Evolutionary conservation across 23 red algal genomes (phyloP).

Genomic region (Pyropia haitanensis): DNA sequence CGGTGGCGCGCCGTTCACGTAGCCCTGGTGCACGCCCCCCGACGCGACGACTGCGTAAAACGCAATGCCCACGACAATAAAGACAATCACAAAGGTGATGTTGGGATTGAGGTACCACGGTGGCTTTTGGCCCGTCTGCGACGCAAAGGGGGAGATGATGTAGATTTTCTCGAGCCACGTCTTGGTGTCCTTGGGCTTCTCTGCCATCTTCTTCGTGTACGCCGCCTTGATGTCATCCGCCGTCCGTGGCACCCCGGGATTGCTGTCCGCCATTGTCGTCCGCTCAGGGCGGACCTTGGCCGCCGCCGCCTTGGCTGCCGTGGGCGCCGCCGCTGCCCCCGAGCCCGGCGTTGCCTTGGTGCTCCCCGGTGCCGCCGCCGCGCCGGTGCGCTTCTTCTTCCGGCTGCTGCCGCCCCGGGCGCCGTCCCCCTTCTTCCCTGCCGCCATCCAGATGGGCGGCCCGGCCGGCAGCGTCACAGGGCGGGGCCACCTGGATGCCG

Average conservation of each 20-base stretch:
- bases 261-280: conserved; percentile 47
- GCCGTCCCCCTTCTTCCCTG: too few relatives aligned
- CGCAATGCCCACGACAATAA: conserved; percentile 50
- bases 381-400: not conserved
- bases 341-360: too few relatives aligned
- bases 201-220: conserved; percentile 46
- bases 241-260: conserved; percentile 50
- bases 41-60: conserved; percentile 63
- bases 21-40: conserved; percentile 82
- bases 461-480: too few relatives aligned
- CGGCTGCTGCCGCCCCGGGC: too few relatives aligned
- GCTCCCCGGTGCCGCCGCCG: too few relatives aligned
- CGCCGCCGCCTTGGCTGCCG: too few relatives aligned
- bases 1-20: conserved; percentile 42
- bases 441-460: too few relatives aligned
- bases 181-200: conserved; percentile 33
- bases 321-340: too few relatives aligned
- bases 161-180: conserved; percentile 62
- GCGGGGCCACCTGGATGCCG: too few relatives aligned
- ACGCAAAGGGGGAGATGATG: conserved; percentile 95
- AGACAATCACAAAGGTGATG: conserved; percentile 79
- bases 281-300: not conserved
- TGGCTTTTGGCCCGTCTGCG: conserved; percentile 79
- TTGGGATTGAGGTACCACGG: conserved; percentile 98
- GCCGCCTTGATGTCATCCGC: conserved; percentile 58